These are phyloP conservation scores for Tilletia caries DNA, from an alignment of 1,284 basidiomycete species.

Conservation along the genomic window DNA sequence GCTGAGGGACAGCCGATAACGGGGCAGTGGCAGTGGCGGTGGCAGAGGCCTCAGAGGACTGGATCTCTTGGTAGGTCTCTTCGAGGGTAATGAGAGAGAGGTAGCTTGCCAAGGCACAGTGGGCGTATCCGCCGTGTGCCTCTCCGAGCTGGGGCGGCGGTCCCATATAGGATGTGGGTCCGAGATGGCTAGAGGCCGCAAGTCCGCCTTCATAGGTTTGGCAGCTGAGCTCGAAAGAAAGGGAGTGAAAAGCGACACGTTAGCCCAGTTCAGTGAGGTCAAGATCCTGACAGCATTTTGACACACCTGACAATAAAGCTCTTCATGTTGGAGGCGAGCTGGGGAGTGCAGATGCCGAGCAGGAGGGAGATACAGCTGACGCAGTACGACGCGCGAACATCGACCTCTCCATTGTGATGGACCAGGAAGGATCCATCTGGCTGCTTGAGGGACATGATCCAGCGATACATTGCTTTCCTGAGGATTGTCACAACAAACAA, in stretches of 20 bases:
- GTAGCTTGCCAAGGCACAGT: conserved; percentile 82
- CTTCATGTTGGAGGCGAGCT: conserved; percentile 64
- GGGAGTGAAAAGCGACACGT: too few relatives aligned
- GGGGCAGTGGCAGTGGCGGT: neutral
- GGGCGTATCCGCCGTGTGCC: conserved; percentile 96
- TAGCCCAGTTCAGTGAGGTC: too few relatives aligned
- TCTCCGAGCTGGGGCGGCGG: conserved; percentile 72
- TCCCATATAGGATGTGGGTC: conserved; percentile 19
- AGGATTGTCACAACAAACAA: neutral
- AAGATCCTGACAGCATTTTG: too few relatives aligned
- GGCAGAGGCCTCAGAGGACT: neutral
- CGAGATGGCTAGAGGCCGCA: conserved; percentile 72
- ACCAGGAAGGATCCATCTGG: conserved; percentile 92
- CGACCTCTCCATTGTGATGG: conserved; percentile 81
- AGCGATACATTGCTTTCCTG: conserved; percentile 68
- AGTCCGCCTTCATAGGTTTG: conserved; percentile 99
- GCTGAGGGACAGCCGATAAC: too few relatives aligned
- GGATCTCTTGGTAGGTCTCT: conserved; percentile 3
- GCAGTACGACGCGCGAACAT: conserved; percentile 80
- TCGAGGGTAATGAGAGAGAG: conserved; percentile 67
- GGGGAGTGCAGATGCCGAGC: conserved; percentile 79
- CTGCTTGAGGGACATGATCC: conserved; percentile 89
- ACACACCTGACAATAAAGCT: conserved; percentile 46
- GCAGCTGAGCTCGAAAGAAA: conserved; percentile 64
- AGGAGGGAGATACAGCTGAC: conserved; percentile 68